Base-by-base conservation (phyloP, 2,329 filamentous ascomycete genomes). In the Arthrocladium fulminans region DNA sequence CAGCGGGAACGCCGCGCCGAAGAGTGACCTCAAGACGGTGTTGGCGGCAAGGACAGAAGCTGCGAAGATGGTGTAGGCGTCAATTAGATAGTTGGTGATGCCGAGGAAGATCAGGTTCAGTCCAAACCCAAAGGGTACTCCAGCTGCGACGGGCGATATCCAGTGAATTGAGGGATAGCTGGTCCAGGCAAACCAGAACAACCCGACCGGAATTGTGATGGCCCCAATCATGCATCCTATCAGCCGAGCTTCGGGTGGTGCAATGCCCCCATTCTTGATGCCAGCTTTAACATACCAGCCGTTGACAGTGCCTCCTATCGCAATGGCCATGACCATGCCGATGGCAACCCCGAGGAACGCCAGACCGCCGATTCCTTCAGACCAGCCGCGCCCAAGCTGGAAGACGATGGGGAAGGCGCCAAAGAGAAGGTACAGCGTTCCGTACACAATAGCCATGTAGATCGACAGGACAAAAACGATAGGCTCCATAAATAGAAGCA, bases 1-100 rank as follows among this genome's bases (percentile, higher is more conserved):
- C 1, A 92, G 74, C 1, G 87, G 87, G 71, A 94, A 92, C 1
- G 75, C 81, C 2, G 86, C 85, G 54, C 85, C 87, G 53, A 82
- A 84, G 7, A 88, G 70, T 0, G 84, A 89, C 56, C 88, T 81
- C 30, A 94, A 68, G 60, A 94, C 84, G 0, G 86, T 85, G 66
- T 89, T 87, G 41, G 83, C 84, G 2, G 86, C 85, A 7, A 89
- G 70, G 0, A 82, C 84, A 0, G 81, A 86, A 0, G 85, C 85
- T 1, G 86, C 85, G 54, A 83, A 90, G 57, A 89, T 83, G 45
- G 82, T 81, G 63, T 87, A 75, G 4, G 79, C 68, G 59, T 86
- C 83, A 52, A 86, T 77, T 10, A 86, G 72, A 45, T 70, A 70
- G 51, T 64, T 70, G 3, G 68, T 54, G 22, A 57, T 51, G n/a